phyloP scores from a whole-genome alignment of 257 asterid genomes.

The Knoxia roxburghii region DNA sequence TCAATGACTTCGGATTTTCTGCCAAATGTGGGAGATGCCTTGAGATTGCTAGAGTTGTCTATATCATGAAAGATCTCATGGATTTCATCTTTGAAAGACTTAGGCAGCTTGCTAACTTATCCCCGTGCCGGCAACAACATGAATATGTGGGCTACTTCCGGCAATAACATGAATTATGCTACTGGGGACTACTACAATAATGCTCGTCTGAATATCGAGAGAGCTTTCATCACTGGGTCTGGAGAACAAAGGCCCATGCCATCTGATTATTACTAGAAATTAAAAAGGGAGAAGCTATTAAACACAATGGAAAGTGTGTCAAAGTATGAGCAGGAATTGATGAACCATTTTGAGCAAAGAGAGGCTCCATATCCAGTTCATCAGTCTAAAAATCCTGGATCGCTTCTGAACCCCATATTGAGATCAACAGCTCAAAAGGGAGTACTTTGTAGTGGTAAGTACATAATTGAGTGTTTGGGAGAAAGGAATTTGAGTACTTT shows the following conservation, averaged over 20 bases:
- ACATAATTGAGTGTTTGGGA: too few relatives aligned
- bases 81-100: constrained; percentile 26
- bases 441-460: too few relatives aligned
- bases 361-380: neutral
- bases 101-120: constrained; percentile 44
- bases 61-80: constrained; percentile 56
- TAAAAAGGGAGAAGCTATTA: neutral
- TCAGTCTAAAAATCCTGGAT: neutral
- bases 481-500: too few relatives aligned
- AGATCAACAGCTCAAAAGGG: too few relatives aligned
- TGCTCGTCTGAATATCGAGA: neutral
- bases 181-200: neutral
- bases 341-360: neutral
- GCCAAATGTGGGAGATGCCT: constrained; percentile 48
- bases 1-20: constrained; percentile 65
- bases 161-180: too few relatives aligned
- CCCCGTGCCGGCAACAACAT: constrained; percentile 17
- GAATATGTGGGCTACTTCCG: too few relatives aligned
- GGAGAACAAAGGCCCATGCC: neutral
- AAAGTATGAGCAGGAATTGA: constrained; percentile 1
- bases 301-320: neutral
- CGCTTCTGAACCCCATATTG: too few relatives aligned
- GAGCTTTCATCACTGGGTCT: neutral
- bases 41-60: constrained; percentile 58
- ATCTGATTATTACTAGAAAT: constrained; percentile 1